Conservation (phyloP, 768 basidiomycete species). For the Mrakia hoshinonis region DNA sequence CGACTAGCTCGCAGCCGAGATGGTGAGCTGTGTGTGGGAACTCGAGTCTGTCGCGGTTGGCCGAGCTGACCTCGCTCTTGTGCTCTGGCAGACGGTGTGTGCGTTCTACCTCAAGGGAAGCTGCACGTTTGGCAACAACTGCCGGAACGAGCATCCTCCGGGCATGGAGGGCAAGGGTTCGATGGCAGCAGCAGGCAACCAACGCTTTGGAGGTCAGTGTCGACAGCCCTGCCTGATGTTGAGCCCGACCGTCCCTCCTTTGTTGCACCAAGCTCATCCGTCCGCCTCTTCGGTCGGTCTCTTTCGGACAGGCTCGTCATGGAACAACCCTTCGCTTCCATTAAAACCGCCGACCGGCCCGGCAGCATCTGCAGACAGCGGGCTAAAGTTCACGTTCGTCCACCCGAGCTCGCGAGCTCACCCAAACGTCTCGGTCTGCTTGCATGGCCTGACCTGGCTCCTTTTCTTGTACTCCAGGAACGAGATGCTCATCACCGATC, state of each 20-base stretch:
- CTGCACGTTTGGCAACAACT: constrained; percentile 15
- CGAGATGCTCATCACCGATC: constrained; percentile 19
- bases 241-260: not conserved
- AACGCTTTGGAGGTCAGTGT: not conserved
- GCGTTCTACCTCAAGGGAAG: constrained; percentile 20
- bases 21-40: not conserved
- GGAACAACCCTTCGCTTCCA: not conserved
- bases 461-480: not conserved
- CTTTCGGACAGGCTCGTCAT: not conserved
- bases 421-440: no score
- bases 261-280: not conserved
- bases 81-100: constrained; percentile 4
- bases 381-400: constrained; percentile 16
- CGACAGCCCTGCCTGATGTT: not conserved
- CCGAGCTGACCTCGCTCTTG: not conserved
- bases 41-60: not conserved
- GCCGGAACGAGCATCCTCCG: constrained; percentile 22
- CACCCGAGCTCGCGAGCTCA: not conserved
- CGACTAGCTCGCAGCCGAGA: not conserved
- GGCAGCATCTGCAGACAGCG: not conserved
- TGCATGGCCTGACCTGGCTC: not conserved
- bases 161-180: constrained; percentile 17
- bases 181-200: not conserved
- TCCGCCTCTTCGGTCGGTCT: not conserved
- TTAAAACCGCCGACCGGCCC: not conserved